Conservation (phyloP, 192 early-diverging fungal species). For the Coemansia sp. region DNA sequence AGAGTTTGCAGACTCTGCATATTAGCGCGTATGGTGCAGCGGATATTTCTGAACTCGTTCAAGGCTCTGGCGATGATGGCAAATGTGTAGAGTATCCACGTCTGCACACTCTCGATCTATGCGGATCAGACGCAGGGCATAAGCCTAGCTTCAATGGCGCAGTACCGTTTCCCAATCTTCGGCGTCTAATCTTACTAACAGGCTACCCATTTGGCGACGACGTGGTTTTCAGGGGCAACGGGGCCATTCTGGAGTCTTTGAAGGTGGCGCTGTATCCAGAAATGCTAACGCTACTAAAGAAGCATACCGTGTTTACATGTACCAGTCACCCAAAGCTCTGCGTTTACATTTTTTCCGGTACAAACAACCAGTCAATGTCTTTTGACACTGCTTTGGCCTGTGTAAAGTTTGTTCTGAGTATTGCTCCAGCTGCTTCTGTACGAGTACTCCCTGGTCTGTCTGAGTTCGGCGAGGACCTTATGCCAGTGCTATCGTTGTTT, state of each 20-base stretch:
- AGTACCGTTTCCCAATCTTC: constrained; percentile 13
- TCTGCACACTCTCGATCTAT: too few relatives aligned
- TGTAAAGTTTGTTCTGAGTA: neutral
- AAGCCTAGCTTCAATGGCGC: neutral
- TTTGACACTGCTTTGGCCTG: too few relatives aligned
- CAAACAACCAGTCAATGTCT: neutral
- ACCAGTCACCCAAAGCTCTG: neutral
- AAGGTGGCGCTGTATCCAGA: neutral
- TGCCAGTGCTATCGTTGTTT: neutral
- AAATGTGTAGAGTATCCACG: too few relatives aligned
- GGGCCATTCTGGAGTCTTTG: neutral
- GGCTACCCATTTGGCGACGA: constrained; percentile 17
- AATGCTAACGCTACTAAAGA: neutral
- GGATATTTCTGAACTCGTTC: too few relatives aligned
- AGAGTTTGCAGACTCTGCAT: too few relatives aligned
- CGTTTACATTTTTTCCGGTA: neutral
- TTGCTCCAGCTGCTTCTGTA: neutral
- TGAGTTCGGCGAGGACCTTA: neutral
- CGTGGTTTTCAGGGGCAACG: constrained; percentile 9
- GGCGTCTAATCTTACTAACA: neutral
- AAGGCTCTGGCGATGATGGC: too few relatives aligned
- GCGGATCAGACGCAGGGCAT: neutral
- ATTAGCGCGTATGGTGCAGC: too few relatives aligned
- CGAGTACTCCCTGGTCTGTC: neutral
- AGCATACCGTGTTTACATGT: neutral